Percentiles rank a stretch among this genome's conserved stretches.
Evolutionary conservation across 331 rosid species (phyloP).

Genomic region (Dryas integrifolia): DNA sequence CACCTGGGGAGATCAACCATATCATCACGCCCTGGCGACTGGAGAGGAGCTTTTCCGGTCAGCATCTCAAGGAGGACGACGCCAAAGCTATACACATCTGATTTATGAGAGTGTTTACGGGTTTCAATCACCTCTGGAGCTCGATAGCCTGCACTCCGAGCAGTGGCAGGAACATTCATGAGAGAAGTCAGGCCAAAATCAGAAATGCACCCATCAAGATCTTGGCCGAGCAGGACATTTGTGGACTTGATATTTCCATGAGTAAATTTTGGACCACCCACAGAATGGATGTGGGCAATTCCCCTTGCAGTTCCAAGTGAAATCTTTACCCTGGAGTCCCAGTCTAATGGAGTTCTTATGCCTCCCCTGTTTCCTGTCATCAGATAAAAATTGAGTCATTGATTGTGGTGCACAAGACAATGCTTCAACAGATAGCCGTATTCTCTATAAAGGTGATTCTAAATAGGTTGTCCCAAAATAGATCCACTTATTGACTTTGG

Average conservation of each 20-base stretch:
- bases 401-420: neutral
- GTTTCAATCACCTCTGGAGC: slow-evolving; percentile 93
- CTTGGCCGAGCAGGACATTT: slow-evolving; percentile 81
- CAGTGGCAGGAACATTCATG: slow-evolving; percentile 62
- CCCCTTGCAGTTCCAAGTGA: slow-evolving; percentile 82
- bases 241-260: slow-evolving; percentile 89
- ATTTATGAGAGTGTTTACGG: slow-evolving; percentile 83
- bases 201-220: slow-evolving; percentile 73
- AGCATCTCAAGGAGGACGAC: slow-evolving; percentile 90
- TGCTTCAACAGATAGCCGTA: neutral
- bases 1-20: slow-evolving; percentile 98
- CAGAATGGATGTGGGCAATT: slow-evolving; percentile 75
- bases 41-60: slow-evolving; percentile 95
- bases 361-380: slow-evolving; percentile 66
- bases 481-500: neutral
- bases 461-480: neutral
- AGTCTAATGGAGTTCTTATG: slow-evolving; percentile 76
- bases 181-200: slow-evolving; percentile 86
- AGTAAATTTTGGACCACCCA: slow-evolving; percentile 70
- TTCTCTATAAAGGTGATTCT: neutral
- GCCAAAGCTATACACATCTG: slow-evolving; percentile 93
- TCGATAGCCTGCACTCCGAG: slow-evolving; percentile 89
- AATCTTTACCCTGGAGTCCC: slow-evolving; percentile 78
- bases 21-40: slow-evolving; percentile 81
- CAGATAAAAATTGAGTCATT: slow-evolving; percentile 13